These are phyloP conservation scores for Parathielavia appendiculata DNA, from an alignment of 495 filamentous ascomycete genomes.

Conservation along the genomic window DNA sequence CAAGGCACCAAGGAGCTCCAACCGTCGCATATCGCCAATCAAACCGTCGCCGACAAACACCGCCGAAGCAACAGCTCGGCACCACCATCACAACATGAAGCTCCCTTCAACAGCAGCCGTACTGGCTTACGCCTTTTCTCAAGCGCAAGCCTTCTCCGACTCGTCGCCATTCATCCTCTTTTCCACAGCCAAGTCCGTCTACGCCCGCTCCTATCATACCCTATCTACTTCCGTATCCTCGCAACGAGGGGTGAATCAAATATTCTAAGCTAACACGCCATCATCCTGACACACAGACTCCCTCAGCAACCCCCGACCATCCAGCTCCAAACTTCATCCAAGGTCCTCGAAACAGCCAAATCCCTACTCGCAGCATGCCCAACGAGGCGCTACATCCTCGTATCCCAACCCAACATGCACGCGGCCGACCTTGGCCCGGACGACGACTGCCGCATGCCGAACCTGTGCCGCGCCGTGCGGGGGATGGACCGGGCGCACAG, in stretches of 20 bases:
- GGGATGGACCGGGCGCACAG: conserved; percentile 22
- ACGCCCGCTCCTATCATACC: neutral
- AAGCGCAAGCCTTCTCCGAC: conserved; percentile 67
- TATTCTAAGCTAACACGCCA: conserved; percentile 12
- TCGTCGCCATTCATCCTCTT: conserved; percentile 84
- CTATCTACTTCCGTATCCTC: neutral
- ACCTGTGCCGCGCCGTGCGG: conserved; percentile 28
- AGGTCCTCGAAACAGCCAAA: conserved; percentile 38
- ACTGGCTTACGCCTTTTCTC: conserved; percentile 53
- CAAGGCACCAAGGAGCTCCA: neutral
- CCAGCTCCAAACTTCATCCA: conserved; percentile 42
- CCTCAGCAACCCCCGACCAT: conserved; percentile 23
- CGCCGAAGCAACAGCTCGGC: conserved; percentile 13
- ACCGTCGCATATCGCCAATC: conserved; percentile 11
- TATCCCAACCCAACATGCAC: conserved; percentile 72
- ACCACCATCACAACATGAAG: conserved; percentile 49
- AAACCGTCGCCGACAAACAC: conserved; percentile 12
- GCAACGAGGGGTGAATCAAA: conserved; percentile 11
- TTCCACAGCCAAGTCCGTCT: conserved; percentile 68
- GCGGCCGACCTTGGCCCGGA: conserved; percentile 54
- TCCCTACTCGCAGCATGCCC: conserved; percentile 59
- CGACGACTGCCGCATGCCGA: conserved; percentile 27
- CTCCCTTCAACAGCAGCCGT: conserved; percentile 55
- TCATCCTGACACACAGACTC: conserved; percentile 26
- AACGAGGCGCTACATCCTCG: conserved; percentile 73